Evolutionary conservation across 2,329 filamentous ascomycete genomes (phyloP), one percentile per base, ranked within the genome.

Genomic region (Blastomyces percursus): DNA sequence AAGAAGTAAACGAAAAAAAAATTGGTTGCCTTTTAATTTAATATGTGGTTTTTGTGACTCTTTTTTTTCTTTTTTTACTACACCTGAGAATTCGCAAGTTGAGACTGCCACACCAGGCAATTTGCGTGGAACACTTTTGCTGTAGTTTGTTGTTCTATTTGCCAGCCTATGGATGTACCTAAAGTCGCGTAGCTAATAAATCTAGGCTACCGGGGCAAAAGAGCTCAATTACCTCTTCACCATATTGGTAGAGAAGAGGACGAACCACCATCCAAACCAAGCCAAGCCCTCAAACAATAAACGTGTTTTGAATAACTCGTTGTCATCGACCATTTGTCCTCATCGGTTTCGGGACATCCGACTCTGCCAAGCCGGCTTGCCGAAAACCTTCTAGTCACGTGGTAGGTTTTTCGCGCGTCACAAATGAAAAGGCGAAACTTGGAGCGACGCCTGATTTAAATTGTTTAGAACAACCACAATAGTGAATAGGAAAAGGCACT

Each of bases 1-100:
- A 68, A 72, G 63, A 64, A 66, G 44, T 64, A 64, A 54, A 71
- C n/a, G 9, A 55, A 63, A 61, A 61, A 61, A 14, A 38, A 24
- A 30, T 57, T 24, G 11, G n/a, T 24, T 50, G 48, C 12, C 12
- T 27, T 51, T 51, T 12, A 19, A 5, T 27, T 51, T 51, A 6
- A 7, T 30, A 16, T 51, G 24, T 30, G 12, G 24, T 8, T 30
- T 51, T 32, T 42, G n/a, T 35, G 30, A 11, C 14, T 9, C 21
- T 48, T 56, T 4, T 2, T 61, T 27, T 24, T 32, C 5, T 61
- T 27, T 24, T 32, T 11, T 54, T 27, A 42, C 55, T 32, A 54
- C 30, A 54, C 32, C 46, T 54, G 48, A 42, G 16, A 24, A 30
- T n/a, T 38, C 12, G 59, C 32, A 54, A n/a, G 44, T 40, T 48